Conservation (phyloP, 208 protist species). For the Trypanosoma avium region DNA sequence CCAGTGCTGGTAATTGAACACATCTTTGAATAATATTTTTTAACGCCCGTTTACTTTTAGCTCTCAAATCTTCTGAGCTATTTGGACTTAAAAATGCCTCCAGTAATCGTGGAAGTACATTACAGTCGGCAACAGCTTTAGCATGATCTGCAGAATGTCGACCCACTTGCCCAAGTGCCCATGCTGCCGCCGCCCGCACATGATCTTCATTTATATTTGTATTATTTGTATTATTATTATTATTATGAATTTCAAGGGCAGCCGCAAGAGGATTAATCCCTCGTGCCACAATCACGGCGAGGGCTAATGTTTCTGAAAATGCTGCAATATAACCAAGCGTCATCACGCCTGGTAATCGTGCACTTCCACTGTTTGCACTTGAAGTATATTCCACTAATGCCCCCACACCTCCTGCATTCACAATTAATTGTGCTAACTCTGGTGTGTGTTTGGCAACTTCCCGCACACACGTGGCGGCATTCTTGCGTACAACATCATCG, state of each 20-base stretch:
- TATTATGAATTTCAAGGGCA: conserved; percentile 90
- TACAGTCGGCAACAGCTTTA: conserved; percentile 95
- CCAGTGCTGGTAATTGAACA: conserved; percentile 93
- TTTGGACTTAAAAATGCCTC: conserved; percentile 89
- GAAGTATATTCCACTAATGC: conserved; percentile 98
- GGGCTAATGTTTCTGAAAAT: conserved; percentile 97
- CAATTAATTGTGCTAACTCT: conserved; percentile 96
- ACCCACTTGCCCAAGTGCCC: conserved; percentile 95
- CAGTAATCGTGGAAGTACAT: conserved; percentile 94
- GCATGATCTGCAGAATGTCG: conserved; percentile 97
- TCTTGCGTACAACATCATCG: conserved; percentile 96
- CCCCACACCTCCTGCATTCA: conserved; percentile 97
- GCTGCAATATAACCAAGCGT: conserved; percentile 98
- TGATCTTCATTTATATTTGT: conserved; percentile 95
- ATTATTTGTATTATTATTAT: too few relatives aligned
- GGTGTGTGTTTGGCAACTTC: conserved; percentile 99
- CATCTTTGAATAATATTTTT: conserved; percentile 97
- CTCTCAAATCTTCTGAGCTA: conserved; percentile 93
- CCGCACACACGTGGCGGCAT: conserved; percentile 96
- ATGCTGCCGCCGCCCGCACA: conserved; percentile 93
- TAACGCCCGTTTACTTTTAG: conserved; percentile 95
- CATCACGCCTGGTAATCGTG: conserved; percentile 97
- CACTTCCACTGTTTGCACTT: conserved; percentile 88
- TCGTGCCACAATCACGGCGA: conserved; percentile 94
- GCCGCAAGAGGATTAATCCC: conserved; percentile 92